phyloP scores from a whole-genome alignment of 129 eudicot species.

The Mikania micrantha region DNA sequence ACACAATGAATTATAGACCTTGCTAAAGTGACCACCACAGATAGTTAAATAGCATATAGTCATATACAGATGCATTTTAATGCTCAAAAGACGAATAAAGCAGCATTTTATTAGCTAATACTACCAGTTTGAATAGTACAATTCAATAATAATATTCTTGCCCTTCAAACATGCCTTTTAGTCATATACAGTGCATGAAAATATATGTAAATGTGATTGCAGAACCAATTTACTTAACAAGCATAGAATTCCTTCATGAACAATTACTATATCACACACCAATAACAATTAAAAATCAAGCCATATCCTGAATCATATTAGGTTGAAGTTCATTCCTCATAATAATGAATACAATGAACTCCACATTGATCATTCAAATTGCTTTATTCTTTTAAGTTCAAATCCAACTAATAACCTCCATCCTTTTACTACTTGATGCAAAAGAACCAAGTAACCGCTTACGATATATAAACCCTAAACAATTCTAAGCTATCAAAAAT shows the following conservation, averaged over 20 bases:
- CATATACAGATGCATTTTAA: background rate
- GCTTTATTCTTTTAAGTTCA: background rate
- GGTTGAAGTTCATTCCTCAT: background rate
- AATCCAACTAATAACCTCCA: slow-evolving; percentile 15
- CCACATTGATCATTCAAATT: background rate
- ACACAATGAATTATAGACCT: too few relatives aligned
- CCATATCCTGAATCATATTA: background rate
- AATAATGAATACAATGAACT: background rate
- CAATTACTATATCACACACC: background rate
- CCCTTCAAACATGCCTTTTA: background rate
- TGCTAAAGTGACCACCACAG: background rate
- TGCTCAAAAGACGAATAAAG: background rate
- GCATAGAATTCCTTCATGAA: background rate
- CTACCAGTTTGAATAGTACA: background rate
- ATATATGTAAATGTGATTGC: too few relatives aligned
- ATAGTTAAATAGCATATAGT: background rate
- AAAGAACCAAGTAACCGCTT: background rate
- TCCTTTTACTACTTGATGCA: background rate
- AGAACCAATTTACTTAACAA: too few relatives aligned
- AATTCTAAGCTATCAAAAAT: background rate
- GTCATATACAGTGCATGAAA: too few relatives aligned
- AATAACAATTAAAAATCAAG: background rate
- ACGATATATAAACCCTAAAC: background rate
- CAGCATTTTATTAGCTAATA: background rate
- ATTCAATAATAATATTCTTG: background rate